Evolutionary conservation across 164 flowering plant species (phyloP), one percentile per base, ranked within the genome.

Genomic region (Stephania yunnanensis): DNA sequence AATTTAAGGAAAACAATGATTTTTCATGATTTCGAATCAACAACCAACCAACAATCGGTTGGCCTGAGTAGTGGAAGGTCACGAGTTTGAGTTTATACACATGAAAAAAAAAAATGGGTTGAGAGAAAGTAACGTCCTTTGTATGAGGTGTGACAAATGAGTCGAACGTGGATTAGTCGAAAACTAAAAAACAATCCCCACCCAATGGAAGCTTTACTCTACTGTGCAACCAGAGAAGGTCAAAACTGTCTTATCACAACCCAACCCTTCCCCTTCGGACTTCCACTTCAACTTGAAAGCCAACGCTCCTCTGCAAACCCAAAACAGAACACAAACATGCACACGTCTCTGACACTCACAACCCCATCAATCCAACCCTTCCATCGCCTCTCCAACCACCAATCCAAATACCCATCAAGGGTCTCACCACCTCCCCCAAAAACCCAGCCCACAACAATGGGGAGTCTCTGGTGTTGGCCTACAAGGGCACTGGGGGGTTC

Each of bases 401-500:
- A 46, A 55, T 20, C 69, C 17, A 63, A 73, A 52, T n/a, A 42
- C 36, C 63, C 66, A 5, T 31, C 29, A 19, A 71, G 25, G 71
- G 29, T 7, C 64, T n/a, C 48, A 7, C 25, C 73, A 46, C 67
- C 69, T 13, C 73, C 46, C 17, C 30, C 63, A n/a, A 29, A 69
- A 69, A 58, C 8, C 45, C 10, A 19, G 30, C 74, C 31, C 1
- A 31, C 30, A 45, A 50, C 29, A 31, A 55, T 12, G 55, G 69
- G 25, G 31, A 44, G 0, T 42, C 50, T 30, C n/a, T 46, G 64
- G 15, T 76, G 36, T 52, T 8, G 48, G 79, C 83, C 55, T 17
- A 65, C 8, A 89, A 82, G 74, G 83, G 84, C 46, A 76, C 90
- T 15, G 91, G 92, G 5, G 91, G 92, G 5, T 81, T 82, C 75